A percentile compares a stretch with the other conserved stretches of the same genome.
Conservation (phyloP, 768 basidiomycete genomes). For the Podaxis carcinomalis region DNA sequence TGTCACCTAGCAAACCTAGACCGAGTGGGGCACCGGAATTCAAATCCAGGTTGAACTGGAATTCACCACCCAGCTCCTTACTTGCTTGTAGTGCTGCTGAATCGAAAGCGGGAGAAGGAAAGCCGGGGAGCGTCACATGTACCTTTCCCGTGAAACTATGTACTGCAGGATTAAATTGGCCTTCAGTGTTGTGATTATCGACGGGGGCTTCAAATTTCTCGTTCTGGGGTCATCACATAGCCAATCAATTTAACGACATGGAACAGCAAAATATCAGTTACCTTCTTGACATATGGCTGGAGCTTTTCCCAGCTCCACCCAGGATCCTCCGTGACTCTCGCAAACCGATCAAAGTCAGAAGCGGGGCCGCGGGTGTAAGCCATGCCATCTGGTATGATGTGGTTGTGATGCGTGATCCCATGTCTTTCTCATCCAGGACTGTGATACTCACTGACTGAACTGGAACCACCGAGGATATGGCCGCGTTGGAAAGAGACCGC, state of each 20-base stretch:
- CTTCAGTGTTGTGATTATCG: conserved; percentile 15
- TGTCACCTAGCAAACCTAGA: neutral
- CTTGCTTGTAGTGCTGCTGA: conserved; percentile 17
- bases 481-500: conserved; percentile 24
- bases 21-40: conserved; percentile 13
- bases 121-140: conserved; percentile 14
- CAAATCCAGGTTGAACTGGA: conserved; percentile 12
- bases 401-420: conserved; percentile 6
- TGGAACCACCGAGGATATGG: conserved; percentile 27
- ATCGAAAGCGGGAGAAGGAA: conserved; percentile 12
- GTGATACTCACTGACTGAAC: conserved; percentile 24
- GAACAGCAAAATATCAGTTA: neutral
- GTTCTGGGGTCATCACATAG: neutral
- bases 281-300: conserved; percentile 21
- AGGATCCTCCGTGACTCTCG: conserved; percentile 22
- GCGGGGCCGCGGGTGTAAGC: conserved; percentile 18
- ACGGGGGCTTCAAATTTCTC: conserved; percentile 17
- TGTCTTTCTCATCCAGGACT: neutral
- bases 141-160: conserved; percentile 18
- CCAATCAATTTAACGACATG: conserved; percentile 12
- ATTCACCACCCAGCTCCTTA: conserved; percentile 10
- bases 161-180: conserved; percentile 18
- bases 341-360: conserved; percentile 20
- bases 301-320: conserved; percentile 32
- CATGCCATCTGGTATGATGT: conserved; percentile 16